phyloP scores from a whole-genome alignment of 2,329 filamentous ascomycete genomes.

The Verticillium nubilum region DNA sequence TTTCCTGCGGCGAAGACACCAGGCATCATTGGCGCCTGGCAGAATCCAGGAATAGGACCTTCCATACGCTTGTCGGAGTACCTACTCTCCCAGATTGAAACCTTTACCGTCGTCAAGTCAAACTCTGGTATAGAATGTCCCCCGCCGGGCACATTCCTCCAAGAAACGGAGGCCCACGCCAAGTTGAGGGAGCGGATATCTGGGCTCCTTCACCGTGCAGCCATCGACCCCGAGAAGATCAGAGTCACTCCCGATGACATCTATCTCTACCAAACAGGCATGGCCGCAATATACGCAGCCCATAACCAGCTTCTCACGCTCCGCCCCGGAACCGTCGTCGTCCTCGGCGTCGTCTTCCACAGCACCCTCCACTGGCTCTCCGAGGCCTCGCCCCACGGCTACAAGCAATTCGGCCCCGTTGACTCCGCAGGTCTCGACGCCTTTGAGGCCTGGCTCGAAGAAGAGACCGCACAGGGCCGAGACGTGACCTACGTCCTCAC shows the following conservation, averaged over 20 bases:
- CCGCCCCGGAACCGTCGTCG: conserved; percentile 28
- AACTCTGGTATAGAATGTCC: conserved; percentile 17
- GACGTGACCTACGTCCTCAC: conserved; percentile 39
- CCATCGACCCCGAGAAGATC: conserved; percentile 21
- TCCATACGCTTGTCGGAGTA: conserved; percentile 38
- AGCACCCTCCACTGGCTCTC: conserved; percentile 41
- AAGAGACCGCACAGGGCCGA: conserved; percentile 29
- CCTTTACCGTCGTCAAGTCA: conserved; percentile 26
- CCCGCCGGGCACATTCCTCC: conserved; percentile 29
- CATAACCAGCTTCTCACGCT: conserved; percentile 30
- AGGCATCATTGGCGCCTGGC: conserved; percentile 37
- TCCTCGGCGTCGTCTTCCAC: conserved; percentile 48
- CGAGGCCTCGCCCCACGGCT: conserved; percentile 34
- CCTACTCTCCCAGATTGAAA: conserved; percentile 30
- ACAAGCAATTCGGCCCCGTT: conserved; percentile 42
- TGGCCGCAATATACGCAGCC: conserved; percentile 43
- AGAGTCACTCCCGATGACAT: conserved; percentile 34
- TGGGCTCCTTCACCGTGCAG: conserved; percentile 33
- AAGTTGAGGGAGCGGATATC: conserved; percentile 33
- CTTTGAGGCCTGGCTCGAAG: conserved; percentile 39
- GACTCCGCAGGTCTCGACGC: conserved; percentile 32
- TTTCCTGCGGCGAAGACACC: conserved; percentile 29
- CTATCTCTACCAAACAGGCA: conserved; percentile 48
- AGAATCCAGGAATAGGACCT: conserved; percentile 38
- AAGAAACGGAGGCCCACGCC: conserved; percentile 29